Base-by-base conservation (phyloP, 139 green algal genomes). In the Tetraselmis striata region DNA sequence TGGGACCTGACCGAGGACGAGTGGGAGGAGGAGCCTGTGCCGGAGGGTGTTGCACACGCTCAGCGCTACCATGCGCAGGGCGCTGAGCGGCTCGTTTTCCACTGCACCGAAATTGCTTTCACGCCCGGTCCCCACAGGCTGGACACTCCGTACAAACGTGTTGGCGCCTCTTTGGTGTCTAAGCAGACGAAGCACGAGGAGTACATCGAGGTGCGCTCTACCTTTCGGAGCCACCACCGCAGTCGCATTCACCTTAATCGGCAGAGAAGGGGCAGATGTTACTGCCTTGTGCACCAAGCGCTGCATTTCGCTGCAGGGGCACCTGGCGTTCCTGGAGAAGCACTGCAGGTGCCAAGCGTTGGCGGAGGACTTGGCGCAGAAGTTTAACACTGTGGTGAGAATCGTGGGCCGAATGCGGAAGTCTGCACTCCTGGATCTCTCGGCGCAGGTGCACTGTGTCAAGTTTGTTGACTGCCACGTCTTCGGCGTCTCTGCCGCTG, bases 311-410 rank as follows among this genome's bases (percentile, higher is more conserved):
- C n/a, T n/a, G n/a, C n/a, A n/a, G n/a, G n/a, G n/a, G n/a, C n/a
- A n/a, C n/a, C n/a, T n/a, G n/a, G n/a, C n/a, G n/a, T n/a, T n/a
- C n/a, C n/a, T n/a, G n/a, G n/a, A n/a, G n/a, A n/a, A n/a, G n/a
- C n/a, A n/a, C n/a, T n/a, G n/a, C n/a, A n/a, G n/a, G n/a, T n/a
- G n/a, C n/a, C 59, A 0, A 0, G 11, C 25, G 2, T 67, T 85
- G 75, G 86, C 87, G 74, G 83, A 76, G 26, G 31, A 77, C 28
- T 89, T 82, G 32, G 82, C 75, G 23, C 87, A 90, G 32, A 87
- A 83, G 85, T 85, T 78, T 67, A 77, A 77, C 30, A 83, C 77
- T n/a, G 45, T 25, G 25, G 80, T 31, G 27, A 25, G n/a, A n/a
- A n/a, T n/a, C n/a, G n/a, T n/a, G n/a, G n/a, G n/a, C n/a, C n/a